These are phyloP conservation scores for Fusarium siculi DNA, from an alignment of 2,329 filamentous ascomycete species.

Conservation along the genomic window DNA sequence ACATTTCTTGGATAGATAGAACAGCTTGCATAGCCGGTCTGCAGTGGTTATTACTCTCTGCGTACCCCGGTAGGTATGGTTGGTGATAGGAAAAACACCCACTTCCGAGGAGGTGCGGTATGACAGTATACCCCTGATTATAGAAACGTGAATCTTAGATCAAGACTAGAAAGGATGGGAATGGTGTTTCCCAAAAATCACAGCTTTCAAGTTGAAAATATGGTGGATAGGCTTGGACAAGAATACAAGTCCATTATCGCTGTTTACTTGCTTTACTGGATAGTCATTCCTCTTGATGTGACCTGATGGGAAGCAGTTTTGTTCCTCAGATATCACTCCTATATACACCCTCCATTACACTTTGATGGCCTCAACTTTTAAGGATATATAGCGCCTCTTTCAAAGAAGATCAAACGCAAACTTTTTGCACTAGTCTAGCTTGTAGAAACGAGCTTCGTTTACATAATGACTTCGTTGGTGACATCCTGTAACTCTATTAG, in stretches of 20 bases:
- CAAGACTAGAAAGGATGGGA: conserved; percentile 3
- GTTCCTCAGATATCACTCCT: conserved; percentile 15
- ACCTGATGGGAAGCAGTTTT: conserved; percentile 3
- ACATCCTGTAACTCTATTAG: conserved; percentile 73
- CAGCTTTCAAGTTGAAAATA: background rate
- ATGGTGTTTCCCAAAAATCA: background rate
- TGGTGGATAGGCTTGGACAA: conserved; percentile 6
- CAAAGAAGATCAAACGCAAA: conserved; percentile 8
- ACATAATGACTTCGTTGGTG: conserved; percentile 92
- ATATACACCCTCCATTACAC: conserved; percentile 36
- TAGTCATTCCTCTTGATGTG: conserved; percentile 6
- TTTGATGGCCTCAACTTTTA: conserved; percentile 13
- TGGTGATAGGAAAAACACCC: conserved; percentile 19
- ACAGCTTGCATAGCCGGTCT: conserved; percentile 3
- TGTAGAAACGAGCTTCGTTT: conserved; percentile 40
- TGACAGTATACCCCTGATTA: conserved; percentile 24
- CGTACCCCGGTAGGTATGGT: conserved; percentile 1
- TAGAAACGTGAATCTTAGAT: conserved; percentile 18
- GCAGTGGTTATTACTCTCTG: background rate
- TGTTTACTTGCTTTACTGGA: conserved; percentile 12
- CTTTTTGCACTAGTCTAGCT: conserved; percentile 28
- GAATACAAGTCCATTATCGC: conserved; percentile 30
- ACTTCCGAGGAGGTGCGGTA: conserved; percentile 4
- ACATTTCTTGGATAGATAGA: conserved; percentile 37
- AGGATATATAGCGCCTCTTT: conserved; percentile 14